Evolutionary conservation across 345 rosid genomes (phyloP).

Genomic region (Lepidium africanum): DNA sequence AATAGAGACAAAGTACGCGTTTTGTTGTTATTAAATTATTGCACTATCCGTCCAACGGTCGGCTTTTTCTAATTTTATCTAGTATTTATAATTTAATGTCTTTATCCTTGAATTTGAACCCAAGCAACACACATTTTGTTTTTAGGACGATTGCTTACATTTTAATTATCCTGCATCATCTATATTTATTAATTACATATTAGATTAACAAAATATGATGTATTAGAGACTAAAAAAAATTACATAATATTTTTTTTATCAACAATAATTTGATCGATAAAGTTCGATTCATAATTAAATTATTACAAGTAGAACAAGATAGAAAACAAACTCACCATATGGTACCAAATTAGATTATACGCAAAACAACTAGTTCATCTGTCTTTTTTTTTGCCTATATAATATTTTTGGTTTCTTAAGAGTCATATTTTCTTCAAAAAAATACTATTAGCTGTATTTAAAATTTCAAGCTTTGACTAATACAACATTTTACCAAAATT

Average conservation of each 20-base stretch:
- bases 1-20: not conserved
- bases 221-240: no score
- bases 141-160: not conserved
- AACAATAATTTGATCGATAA: no score
- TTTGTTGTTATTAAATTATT: not conserved
- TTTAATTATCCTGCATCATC: not conserved
- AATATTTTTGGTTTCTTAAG: no score
- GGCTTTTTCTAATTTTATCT: not conserved
- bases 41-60: constrained; percentile 12
- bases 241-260: no score
- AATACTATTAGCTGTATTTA: not conserved
- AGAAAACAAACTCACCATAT: no score
- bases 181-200: not conserved
- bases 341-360: no score
- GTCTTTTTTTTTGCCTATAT: no score
- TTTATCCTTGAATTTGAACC: constrained; percentile 1
- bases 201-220: not conserved
- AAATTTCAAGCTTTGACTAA: not conserved
- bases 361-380: no score
- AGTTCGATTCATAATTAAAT: no score
- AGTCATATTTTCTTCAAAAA: no score
- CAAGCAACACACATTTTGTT: constrained; percentile 4
- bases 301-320: no score
- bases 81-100: not conserved
- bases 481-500: not conserved